These are phyloP conservation scores for Boletus subparvulus DNA, from an alignment of 768 basidiomycete species.

Conservation along the genomic window DNA sequence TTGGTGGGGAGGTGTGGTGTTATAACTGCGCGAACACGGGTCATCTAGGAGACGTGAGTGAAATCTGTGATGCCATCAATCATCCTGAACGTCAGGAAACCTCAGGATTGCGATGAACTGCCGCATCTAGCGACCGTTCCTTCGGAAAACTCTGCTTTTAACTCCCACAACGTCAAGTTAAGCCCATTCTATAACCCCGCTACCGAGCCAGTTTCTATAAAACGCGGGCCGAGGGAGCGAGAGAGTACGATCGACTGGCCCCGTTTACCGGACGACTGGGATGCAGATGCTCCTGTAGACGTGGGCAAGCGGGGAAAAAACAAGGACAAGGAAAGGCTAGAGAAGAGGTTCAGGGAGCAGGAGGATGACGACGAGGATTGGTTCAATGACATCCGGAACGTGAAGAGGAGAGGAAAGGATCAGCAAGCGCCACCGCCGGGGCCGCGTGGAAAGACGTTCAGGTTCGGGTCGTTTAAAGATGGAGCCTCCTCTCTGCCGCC, in stretches of 20 bases:
- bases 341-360: slow-evolving; percentile 47
- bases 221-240: slow-evolving; percentile 41
- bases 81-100: background rate
- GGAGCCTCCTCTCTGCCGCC: slow-evolving; percentile 18
- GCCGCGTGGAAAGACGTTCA: slow-evolving; percentile 34
- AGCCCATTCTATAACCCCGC: slow-evolving; percentile 65
- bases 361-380: slow-evolving; percentile 66
- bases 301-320: slow-evolving; percentile 66
- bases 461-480: slow-evolving; percentile 37
- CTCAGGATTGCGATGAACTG: slow-evolving; percentile 61
- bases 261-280: slow-evolving; percentile 45
- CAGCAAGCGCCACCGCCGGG: slow-evolving; percentile 9
- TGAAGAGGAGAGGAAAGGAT: slow-evolving; percentile 27
- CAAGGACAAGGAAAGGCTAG: slow-evolving; percentile 58
- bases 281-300: slow-evolving; percentile 47
- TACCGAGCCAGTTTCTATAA: slow-evolving; percentile 31
- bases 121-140: slow-evolving; percentile 42
- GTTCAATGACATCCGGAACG: slow-evolving; percentile 49
- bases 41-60: slow-evolving; percentile 77
- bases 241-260: slow-evolving; percentile 24
- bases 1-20: slow-evolving; percentile 74
- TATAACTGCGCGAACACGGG: slow-evolving; percentile 74
- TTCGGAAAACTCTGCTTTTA: slow-evolving; percentile 65
- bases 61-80: background rate
- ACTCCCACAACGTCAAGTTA: slow-evolving; percentile 53